These are phyloP conservation scores for Nitzschia putrida DNA, from an alignment of 108 stramenopile species.

Conservation along the genomic window DNA sequence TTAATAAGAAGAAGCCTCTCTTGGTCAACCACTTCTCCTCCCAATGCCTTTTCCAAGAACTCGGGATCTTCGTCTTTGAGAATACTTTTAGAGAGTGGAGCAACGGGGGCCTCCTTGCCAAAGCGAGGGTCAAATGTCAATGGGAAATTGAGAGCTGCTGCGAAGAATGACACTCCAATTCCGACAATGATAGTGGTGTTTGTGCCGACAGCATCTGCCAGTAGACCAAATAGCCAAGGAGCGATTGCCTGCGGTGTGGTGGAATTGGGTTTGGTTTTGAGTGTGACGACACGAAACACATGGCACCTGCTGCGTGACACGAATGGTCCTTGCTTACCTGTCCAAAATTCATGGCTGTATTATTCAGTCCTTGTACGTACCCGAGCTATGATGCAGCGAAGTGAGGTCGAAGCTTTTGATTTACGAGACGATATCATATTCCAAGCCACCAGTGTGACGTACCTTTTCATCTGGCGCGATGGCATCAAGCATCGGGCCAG, in stretches of 20 bases:
- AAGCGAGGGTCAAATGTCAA: conserved; percentile 37
- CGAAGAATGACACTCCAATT: conserved; percentile 37
- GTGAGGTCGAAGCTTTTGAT: not conserved
- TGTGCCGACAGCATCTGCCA: conserved; percentile 42
- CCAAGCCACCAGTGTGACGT: not conserved
- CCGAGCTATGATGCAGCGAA: conserved; percentile 28
- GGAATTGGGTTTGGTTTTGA: no score
- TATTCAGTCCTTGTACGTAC: conserved; percentile 54
- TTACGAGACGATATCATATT: not conserved
- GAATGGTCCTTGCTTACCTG: no score
- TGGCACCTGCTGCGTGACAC: no score
- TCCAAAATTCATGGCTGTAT: conserved; percentile 52
- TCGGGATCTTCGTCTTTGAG: conserved; percentile 41
- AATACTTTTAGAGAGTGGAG: conserved; percentile 18
- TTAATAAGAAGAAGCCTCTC: conserved; percentile 34
- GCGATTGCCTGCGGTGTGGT: conserved; percentile 33
- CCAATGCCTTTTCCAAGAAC: conserved; percentile 33
- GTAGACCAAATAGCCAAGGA: conserved; percentile 53
- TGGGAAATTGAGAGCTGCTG: conserved; percentile 43
- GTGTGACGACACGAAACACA: no score
- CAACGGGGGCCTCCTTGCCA: conserved; percentile 24
- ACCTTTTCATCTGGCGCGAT: conserved; percentile 46
- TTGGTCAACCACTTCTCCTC: conserved; percentile 37
- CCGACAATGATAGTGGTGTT: conserved; percentile 37
- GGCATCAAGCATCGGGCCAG: conserved; percentile 54